Evolutionary conservation across 2,329 filamentous ascomycete species (phyloP).

Genomic region (Hypoxylon sp.): DNA sequence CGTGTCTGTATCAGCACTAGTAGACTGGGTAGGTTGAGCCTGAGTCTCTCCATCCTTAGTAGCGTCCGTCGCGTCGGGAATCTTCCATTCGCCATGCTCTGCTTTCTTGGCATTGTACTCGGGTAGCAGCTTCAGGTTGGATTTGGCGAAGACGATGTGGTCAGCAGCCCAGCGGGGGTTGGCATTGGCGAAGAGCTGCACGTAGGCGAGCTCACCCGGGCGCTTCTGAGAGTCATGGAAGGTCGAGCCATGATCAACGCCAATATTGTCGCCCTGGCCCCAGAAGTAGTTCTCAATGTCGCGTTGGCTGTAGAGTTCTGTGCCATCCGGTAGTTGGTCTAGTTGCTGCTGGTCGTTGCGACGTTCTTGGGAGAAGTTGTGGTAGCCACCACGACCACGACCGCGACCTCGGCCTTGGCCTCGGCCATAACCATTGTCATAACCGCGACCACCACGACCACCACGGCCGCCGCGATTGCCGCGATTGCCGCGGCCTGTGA

Average conservation of each 20-base stretch:
- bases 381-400: conserved; percentile 14
- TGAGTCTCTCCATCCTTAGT: conserved; percentile 9
- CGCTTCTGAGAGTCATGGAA: conserved; percentile 44
- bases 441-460: conserved; percentile 2
- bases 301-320: conserved; percentile 28
- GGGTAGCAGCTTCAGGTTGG: conserved; percentile 46
- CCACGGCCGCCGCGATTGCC: conserved; percentile 23
- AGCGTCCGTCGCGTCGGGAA: neutral
- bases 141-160: conserved; percentile 49
- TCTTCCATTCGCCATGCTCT: conserved; percentile 45
- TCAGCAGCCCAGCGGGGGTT: conserved; percentile 49
- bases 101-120: conserved; percentile 46
- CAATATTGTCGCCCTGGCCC: neutral
- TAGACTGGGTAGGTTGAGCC: neutral
- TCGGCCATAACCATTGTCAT: neutral
- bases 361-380: conserved; percentile 23
- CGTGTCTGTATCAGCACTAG: neutral
- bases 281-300: conserved; percentile 46
- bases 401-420: conserved; percentile 19
- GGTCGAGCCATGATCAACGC: conserved; percentile 4
- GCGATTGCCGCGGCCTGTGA: no score
- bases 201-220: conserved; percentile 42
- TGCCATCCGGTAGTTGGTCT: conserved; percentile 30
- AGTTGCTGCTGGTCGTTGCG: conserved; percentile 23
- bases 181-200: conserved; percentile 44